Percentiles rank a stretch among this genome's conserved stretches.
phyloP scores from a whole-genome alignment of 352 stramenopile genomes.

The Pythium vanterpoolii region DNA sequence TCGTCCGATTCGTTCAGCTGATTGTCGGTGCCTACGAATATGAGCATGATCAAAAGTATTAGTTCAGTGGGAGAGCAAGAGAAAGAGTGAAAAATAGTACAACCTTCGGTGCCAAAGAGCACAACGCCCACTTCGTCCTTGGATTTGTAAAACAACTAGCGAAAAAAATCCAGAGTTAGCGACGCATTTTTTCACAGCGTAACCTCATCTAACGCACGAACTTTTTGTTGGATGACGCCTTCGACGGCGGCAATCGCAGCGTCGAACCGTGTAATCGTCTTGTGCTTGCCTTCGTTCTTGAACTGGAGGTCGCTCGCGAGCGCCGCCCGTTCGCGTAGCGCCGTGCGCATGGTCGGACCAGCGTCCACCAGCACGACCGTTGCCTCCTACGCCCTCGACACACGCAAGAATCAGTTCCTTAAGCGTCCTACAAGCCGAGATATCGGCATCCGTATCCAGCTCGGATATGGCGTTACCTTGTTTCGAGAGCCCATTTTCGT shows the following conservation, averaged over 20 bases:
- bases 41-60: too few species aligned
- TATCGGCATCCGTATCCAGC: neutral
- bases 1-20: conserved; percentile 69
- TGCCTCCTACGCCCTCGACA: conserved; percentile 42
- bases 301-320: conserved; percentile 15
- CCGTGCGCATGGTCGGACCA: conserved; percentile 54
- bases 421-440: neutral
- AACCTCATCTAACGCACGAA: neutral
- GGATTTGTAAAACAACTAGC: conserved; percentile 69
- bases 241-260: conserved; percentile 57
- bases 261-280: conserved; percentile 47
- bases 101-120: conserved; percentile 64
- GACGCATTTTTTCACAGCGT: neutral
- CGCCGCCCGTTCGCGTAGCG: conserved; percentile 39
- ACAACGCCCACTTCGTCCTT: conserved; percentile 82
- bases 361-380: conserved; percentile 66
- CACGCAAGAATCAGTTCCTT: neutral
- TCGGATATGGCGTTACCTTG: conserved; percentile 23
- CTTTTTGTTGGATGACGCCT: conserved; percentile 69
- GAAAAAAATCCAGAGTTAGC: neutral
- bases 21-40: conserved; percentile 58
- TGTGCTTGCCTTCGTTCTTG: conserved; percentile 4
- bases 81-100: too few species aligned
- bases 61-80: too few species aligned
- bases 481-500: conserved; percentile 20